phyloP scores from a whole-genome alignment of 805 yeast species.

The Sugiyamaella boreocaroliniensis region DNA sequence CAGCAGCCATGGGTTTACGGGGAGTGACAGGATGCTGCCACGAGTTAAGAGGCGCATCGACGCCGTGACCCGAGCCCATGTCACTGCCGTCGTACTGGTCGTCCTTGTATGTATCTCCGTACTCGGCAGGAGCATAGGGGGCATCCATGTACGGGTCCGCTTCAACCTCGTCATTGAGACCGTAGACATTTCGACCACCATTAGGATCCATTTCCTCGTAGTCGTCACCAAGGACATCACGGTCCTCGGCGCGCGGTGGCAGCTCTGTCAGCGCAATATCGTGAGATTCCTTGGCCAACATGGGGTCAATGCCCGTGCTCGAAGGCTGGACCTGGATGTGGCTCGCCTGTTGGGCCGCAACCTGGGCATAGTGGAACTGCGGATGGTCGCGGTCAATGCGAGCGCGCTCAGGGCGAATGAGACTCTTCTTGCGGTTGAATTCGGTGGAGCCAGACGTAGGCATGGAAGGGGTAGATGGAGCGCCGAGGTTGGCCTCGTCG shows the following conservation, averaged over 20 bases:
- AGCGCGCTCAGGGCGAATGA: constrained; percentile 81
- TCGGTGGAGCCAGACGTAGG: constrained; percentile 8
- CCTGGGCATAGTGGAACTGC: constrained; percentile 68
- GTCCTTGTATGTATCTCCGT: background rate
- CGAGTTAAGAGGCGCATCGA: background rate
- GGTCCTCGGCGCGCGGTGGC: constrained; percentile 6
- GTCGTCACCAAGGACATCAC: constrained; percentile 12
- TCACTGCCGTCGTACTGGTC: background rate
- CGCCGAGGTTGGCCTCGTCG: constrained; percentile 4
- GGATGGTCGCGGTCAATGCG: constrained; percentile 61
- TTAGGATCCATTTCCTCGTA: background rate
- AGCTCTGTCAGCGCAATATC: constrained; percentile 5
- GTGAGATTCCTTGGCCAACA: constrained; percentile 23
- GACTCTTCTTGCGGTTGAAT: constrained; percentile 48
- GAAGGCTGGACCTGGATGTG: constrained; percentile 63
- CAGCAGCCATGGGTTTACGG: background rate
- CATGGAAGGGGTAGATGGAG: background rate
- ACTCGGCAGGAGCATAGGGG: background rate
- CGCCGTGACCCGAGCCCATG: background rate
- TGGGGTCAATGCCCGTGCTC: constrained; percentile 64
- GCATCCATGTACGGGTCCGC: background rate
- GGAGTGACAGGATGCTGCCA: background rate
- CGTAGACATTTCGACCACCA: constrained; percentile 46
- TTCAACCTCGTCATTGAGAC: constrained; percentile 50
- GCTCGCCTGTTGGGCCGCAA: constrained; percentile 57